These are phyloP conservation scores for Mortierella sp. DNA, from an alignment of 371 early-diverging fungal species.

Conservation along the genomic window DNA sequence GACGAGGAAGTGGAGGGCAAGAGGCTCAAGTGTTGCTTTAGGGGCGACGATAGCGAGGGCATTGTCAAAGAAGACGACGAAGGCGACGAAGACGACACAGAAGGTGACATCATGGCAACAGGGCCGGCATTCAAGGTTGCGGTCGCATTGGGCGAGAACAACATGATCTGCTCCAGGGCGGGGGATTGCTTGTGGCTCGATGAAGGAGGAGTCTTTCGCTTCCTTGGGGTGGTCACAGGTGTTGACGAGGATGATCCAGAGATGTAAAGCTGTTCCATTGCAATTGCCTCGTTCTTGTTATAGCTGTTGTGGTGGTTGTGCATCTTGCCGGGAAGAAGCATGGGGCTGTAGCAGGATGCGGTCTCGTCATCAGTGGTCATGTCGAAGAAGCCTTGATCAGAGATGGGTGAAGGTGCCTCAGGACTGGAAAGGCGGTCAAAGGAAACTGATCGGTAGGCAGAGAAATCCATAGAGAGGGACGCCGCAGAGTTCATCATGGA, in stretches of 20 bases:
- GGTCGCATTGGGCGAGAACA: constrained; percentile 4
- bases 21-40: constrained; percentile 12
- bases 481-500: not conserved
- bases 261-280: not conserved
- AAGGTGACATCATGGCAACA: not conserved
- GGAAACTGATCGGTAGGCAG: not conserved
- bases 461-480: not conserved
- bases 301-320: not conserved
- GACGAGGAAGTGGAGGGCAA: not conserved
- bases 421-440: constrained; percentile 18
- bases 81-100: not conserved
- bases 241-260: not conserved
- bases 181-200: not conserved
- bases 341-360: not conserved
- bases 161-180: not conserved
- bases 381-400: constrained; percentile 15
- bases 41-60: not conserved
- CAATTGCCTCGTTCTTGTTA: not conserved
- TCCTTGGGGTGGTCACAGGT: not conserved
- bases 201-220: not conserved
- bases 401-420: constrained; percentile 11
- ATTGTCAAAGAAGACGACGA: not conserved
- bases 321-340: not conserved
- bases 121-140: not conserved
- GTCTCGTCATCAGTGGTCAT: constrained; percentile 18